Evolutionary conservation across 176 grass and related monocot species (phyloP), one percentile per base, ranked within the genome.

Genomic region (Cenchrus purpureus): DNA sequence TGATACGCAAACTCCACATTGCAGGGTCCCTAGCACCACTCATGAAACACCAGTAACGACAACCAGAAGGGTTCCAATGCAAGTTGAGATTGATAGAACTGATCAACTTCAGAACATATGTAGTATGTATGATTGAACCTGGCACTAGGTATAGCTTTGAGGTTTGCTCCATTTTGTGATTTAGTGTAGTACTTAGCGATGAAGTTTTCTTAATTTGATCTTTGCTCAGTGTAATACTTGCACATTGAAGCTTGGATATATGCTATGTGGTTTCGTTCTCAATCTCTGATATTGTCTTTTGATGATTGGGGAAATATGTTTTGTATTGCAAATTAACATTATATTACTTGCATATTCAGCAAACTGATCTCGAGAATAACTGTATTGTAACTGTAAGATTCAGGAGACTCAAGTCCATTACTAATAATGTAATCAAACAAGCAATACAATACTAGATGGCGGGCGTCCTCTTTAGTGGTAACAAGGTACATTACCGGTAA

Each of bases 371-470:
- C 67, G 16, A 78, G 40, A 34, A 65, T 48, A 65, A 25, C 16
- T 43, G 61, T 70, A 74, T 31, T 43, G 54, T 37, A 49, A 56
- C 65, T 55, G 31, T 22, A 78, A 75, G 15, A 65, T 31, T 79
- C 2, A 34, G 66, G 53, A 56, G 32, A 68, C 46, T 82, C 49
- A 53, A 46, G 17, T 56, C 11, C 12, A 76, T 79, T 62, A 80
- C 74, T 87, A 84, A 43, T 84, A 75, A 76, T 71, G 56, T 81
- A 84, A 61, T 49, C 45, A 87, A 87, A 75, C 85, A 87, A 84
- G 56, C 77, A 87, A 65, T 81, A 87, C 77, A 77, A 70, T 80
- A 83, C 58, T 85, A 83, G 48, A 90, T 72, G 79, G 86, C 79
- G 51, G 7, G 66, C 73, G 67, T 83, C 83, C 57, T 86, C 73